Conservation (phyloP, 495 filamentous ascomycete genomes). For the Astrocystis sublimbata region DNA sequence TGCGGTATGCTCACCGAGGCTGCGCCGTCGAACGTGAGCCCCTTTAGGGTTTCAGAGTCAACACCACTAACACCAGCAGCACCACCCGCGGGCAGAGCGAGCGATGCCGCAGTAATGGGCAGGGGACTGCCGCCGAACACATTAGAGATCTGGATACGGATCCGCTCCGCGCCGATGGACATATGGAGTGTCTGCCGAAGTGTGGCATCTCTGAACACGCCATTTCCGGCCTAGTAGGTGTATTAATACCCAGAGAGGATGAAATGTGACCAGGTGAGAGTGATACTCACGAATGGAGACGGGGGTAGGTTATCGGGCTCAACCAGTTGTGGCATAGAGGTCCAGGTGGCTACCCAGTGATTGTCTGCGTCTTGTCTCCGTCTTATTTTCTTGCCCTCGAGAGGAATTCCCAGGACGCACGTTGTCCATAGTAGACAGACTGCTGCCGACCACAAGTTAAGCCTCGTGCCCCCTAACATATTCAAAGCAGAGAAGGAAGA, state of each 20-base stretch:
- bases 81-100: slow-evolving; percentile 55
- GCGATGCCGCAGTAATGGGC: slow-evolving; percentile 58
- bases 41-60: slow-evolving; percentile 48
- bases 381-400: background rate
- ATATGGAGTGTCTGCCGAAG: slow-evolving; percentile 67
- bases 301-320: slow-evolving; percentile 64
- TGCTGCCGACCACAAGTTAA: slow-evolving; percentile 17
- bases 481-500: background rate
- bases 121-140: slow-evolving; percentile 63
- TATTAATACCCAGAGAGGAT: background rate
- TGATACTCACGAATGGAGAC: slow-evolving; percentile 55
- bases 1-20: slow-evolving; percentile 55
- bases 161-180: slow-evolving; percentile 53
- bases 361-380: slow-evolving; percentile 31
- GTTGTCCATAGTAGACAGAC: slow-evolving; percentile 26
- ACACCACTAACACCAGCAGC: slow-evolving; percentile 55
- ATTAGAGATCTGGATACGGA: slow-evolving; percentile 68
- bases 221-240: slow-evolving; percentile 24
- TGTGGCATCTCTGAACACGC: slow-evolving; percentile 54
- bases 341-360: slow-evolving; percentile 69
- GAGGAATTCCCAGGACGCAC: slow-evolving; percentile 20
- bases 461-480: slow-evolving; percentile 3
- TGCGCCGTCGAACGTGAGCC: slow-evolving; percentile 59
- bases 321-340: slow-evolving; percentile 65
- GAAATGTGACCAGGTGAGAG: background rate